phyloP scores from a whole-genome alignment of 306 rosid species.

The Rosa persica region DNA sequence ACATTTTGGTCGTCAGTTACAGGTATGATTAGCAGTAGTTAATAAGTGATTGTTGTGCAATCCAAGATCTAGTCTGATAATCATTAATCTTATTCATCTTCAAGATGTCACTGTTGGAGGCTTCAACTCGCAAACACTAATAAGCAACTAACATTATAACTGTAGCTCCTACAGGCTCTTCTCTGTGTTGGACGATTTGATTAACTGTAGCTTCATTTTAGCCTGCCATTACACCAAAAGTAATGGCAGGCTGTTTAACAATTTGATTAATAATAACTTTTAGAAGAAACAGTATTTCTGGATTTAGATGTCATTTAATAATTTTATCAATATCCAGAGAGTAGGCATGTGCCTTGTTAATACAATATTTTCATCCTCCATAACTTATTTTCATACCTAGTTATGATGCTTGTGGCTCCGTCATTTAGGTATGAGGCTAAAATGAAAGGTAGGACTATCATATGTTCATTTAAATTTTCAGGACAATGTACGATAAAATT shows the following conservation, averaged over 20 bases:
- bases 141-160: background rate
- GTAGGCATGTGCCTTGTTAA: background rate
- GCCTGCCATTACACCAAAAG: too few species aligned
- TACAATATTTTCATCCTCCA: background rate
- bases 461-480: background rate
- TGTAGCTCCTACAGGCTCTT: background rate
- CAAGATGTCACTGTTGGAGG: background rate
- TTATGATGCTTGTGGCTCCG: background rate
- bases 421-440: background rate
- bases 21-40: constrained; percentile 47
- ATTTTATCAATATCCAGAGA: background rate
- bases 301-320: background rate
- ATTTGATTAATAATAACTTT: background rate
- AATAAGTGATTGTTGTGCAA: background rate
- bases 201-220: too few species aligned
- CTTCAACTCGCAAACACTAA: background rate
- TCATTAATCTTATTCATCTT: background rate
- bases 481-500: constrained; percentile 13
- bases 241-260: background rate
- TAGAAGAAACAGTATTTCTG: background rate
- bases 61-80: background rate
- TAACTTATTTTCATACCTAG: background rate
- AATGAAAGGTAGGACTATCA: background rate
- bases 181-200: background rate
- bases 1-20: constrained; percentile 86